phyloP scores from a whole-genome alignment of 345 rosid genomes.

The Citrus cavaleriei region DNA sequence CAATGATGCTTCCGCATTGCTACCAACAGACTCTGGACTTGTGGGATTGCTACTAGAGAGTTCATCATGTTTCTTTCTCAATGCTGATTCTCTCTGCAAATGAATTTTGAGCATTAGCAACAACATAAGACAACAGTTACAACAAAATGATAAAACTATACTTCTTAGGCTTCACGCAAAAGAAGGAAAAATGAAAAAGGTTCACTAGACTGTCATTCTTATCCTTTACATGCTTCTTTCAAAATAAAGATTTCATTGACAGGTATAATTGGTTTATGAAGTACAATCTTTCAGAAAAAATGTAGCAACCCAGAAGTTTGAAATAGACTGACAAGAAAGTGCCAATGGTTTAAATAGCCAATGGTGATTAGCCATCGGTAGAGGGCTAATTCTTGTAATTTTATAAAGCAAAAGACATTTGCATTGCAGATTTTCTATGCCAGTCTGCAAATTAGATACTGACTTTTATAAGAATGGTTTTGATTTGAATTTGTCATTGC shows the following conservation, averaged over 20 bases:
- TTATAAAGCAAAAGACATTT: background rate
- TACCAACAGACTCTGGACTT: constrained; percentile 27
- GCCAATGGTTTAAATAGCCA: background rate
- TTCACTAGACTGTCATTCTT: background rate
- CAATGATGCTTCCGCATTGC: constrained; percentile 9
- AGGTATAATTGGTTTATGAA: background rate
- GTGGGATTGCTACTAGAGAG: constrained; percentile 26
- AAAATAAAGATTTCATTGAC: background rate
- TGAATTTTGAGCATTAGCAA: constrained; percentile 13
- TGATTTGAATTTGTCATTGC: background rate
- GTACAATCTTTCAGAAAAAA: background rate
- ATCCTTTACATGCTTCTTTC: background rate
- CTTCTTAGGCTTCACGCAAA: background rate
- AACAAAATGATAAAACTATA: background rate
- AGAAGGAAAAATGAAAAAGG: background rate
- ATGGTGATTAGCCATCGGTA: background rate
- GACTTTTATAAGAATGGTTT: background rate
- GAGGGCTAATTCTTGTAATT: background rate
- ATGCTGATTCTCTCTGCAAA: constrained; percentile 79
- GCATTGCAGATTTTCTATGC: background rate
- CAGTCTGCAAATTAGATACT: background rate
- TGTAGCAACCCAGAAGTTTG: background rate
- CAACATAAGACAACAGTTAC: background rate
- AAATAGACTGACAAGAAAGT: background rate
- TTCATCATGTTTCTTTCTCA: constrained; percentile 65